Evolutionary conservation across 257 asterid genomes (phyloP).

Genomic region (Ocimum tenuiflorum): DNA sequence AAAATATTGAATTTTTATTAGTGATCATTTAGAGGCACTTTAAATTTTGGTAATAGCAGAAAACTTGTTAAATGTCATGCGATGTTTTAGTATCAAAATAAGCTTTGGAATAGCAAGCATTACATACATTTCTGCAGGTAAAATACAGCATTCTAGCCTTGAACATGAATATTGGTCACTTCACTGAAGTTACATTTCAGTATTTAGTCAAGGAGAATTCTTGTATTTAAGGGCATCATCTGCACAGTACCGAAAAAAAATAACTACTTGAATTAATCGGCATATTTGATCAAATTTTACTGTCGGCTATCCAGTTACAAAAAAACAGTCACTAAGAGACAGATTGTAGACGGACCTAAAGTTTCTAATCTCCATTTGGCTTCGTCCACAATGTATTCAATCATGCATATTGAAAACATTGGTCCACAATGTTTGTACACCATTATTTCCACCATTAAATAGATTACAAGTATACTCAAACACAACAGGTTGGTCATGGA

Average conservation of each 20-base stretch:
- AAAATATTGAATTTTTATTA: background rate
- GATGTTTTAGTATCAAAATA: background rate
- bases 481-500: background rate
- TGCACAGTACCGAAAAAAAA: background rate
- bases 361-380: background rate
- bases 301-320: background rate
- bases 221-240: background rate
- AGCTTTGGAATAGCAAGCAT: background rate
- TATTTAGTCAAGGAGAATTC: background rate
- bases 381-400: slow-evolving; percentile 6
- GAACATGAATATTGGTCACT: background rate
- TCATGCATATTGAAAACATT: background rate
- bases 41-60: background rate
- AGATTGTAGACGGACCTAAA: background rate
- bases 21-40: background rate
- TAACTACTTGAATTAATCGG: background rate
- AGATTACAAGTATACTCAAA: background rate
- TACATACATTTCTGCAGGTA: background rate
- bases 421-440: background rate
- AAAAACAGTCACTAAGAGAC: background rate
- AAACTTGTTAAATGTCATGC: background rate
- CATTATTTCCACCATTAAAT: background rate
- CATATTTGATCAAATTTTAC: background rate
- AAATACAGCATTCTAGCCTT: background rate
- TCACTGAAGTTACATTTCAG: background rate